Base-by-base conservation (phyloP, 768 basidiomycete genomes). In the Trametes punicea region DNA sequence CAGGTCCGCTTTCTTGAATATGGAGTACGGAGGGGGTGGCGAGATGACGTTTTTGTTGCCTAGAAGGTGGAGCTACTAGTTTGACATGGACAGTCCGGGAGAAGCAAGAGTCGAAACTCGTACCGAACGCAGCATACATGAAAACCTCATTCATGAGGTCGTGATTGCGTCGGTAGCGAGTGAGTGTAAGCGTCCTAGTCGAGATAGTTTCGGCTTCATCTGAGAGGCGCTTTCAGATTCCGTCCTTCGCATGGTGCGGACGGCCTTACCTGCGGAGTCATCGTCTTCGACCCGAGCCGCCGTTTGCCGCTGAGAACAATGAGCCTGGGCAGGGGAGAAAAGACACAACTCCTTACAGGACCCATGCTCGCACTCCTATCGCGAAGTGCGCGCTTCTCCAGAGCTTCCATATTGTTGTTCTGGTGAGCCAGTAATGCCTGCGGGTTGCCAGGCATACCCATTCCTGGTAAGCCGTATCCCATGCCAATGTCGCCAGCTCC, bases 81-180 rank as follows among this genome's bases (percentile, higher is more conserved):
- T n/a, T 23, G 38, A n/a, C 7, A 40, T 20, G 23, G 23, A 2
- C 3, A 20, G 16, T 20, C 15, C 23, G 26, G 7, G 6, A 25
- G 27, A 55, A 26, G 30, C 26, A 7, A 16, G 36, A 23, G 13
- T 31, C 38, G 34, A 33, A 7, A 2, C 20, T 59, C 69, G 45
- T 33, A 71, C 89, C 82, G 63, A 82, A 87, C 0, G 85, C 87
- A 21, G 90, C 89, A 61, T 81, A 79, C 60, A 76, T 77, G 69
- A 93, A 91, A 1, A 93, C 85, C 39, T 87, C 87, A 65, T 86
- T 86, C 89, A 93, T 93, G 57, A 87, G 74, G 40, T 90, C 90
- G 64, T 92, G 88, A 64, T 93, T 93, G 6, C 89, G 82, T 61
- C 78, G 81, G 65, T 90, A 93, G 31, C 90, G 77, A 16, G 83